Base-by-base conservation (phyloP, 352 stramenopile species). In the Globisporangium perplexum region DNA sequence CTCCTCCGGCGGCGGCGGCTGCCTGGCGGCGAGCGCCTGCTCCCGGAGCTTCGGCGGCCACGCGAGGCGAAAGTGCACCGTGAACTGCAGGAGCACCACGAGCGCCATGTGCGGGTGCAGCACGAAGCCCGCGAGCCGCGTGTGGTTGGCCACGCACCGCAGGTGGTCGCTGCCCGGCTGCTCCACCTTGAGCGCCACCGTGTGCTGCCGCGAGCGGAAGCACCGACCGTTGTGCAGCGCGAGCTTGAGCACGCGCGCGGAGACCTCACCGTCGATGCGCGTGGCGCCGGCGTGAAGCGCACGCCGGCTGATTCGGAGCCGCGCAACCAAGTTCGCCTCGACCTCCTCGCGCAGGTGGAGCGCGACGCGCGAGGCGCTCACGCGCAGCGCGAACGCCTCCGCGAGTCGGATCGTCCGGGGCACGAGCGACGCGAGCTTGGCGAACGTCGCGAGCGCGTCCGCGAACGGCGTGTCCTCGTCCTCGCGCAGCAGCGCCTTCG, bases 191-290 rank as follows among this genome's bases (percentile, higher is more conserved):
- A 96, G 64, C 1, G 79, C 67, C 6, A 95, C 57, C 3, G 65
- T 90, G 44, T 83, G 71, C 31, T 86, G 62, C 18, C 72, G 63
- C 14, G 82, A 87, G 23, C 76, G 66, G 43, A 96, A 90, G 45
- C 76, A 84, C 4, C 88, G 70, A 7, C 89, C 90, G 57, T 97
- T 97, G 62, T 97, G 90, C 10, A 96, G 68, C 7, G 83, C 83
- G 20, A 97, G 47, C 59, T 92, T 93, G 14, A 97, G 53, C 11
- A 90, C 71, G 7, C 90, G 70, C 23, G 76, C 73, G 1, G 89
- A 84, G 14, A 96, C 67, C 38, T 92, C 70, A 1, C 82, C 80
- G 50, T 77, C 64, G 36, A 92, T 72, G 20, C 58, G 72, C 3
- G 57, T 53, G 1, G 79, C 81, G 0, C 78, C 72, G 41, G 68